A percentile compares a stretch with the other conserved stretches of the same genome.
phyloP scores from a whole-genome alignment of 176 grass and related monocot species.

The Carex scoparia region DNA sequence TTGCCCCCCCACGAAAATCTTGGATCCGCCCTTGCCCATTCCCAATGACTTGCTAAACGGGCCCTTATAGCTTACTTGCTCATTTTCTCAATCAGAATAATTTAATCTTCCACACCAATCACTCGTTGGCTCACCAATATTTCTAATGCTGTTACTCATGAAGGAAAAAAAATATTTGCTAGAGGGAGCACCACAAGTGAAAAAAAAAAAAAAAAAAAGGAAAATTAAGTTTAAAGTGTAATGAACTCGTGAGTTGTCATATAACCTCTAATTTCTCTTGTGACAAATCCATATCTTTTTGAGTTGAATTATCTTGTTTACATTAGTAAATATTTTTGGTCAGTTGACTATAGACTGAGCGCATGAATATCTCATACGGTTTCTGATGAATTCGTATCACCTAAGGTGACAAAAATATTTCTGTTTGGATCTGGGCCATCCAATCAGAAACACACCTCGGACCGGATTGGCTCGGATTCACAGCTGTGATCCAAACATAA shows the following conservation, averaged over 20 bases:
- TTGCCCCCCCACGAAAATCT: too few relatives aligned
- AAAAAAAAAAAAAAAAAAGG: not conserved
- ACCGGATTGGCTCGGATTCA: too few relatives aligned
- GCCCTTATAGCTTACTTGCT: not conserved
- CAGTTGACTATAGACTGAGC: not conserved
- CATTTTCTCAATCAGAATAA: not conserved
- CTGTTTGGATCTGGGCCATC: too few relatives aligned
- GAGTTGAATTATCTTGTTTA: not conserved
- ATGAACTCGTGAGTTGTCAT: not conserved
- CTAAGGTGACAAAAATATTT: too few relatives aligned
- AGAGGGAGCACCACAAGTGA: not conserved
- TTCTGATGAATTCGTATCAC: too few relatives aligned
- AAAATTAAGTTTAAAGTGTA: not conserved
- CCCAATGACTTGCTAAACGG: too few relatives aligned
- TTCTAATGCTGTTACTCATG: not conserved
- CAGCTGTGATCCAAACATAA: too few relatives aligned
- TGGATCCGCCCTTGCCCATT: too few relatives aligned
- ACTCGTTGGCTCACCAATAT: not conserved
- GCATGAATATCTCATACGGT: too few relatives aligned
- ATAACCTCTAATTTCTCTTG: not conserved
- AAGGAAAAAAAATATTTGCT: too few relatives aligned
- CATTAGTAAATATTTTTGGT: not conserved
- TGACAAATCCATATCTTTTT: not conserved
- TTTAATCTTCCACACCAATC: not conserved
- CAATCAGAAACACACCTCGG: too few relatives aligned